Conservation (phyloP, 768 basidiomycete genomes). For the Lentinus tigrinus region DNA sequence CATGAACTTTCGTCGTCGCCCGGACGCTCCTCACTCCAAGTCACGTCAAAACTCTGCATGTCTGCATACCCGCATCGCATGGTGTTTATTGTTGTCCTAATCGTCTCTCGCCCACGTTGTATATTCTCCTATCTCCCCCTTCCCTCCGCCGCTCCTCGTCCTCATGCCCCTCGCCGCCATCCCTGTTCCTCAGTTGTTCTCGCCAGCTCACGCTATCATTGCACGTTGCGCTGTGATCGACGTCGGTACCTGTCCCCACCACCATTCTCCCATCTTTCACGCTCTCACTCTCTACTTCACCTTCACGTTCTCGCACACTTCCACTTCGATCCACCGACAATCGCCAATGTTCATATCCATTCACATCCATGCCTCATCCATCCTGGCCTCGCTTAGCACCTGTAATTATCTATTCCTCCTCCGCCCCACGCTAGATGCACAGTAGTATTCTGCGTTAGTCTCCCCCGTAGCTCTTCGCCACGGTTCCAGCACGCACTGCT, state of each 20-base stretch:
- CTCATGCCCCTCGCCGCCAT: background rate
- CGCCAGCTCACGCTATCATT: background rate
- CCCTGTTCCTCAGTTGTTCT: background rate
- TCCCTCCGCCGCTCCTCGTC: background rate
- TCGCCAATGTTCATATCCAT: constrained; percentile 1
- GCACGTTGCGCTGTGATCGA: background rate
- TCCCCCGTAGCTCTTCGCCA: too few species aligned
- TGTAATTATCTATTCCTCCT: constrained; percentile 14
- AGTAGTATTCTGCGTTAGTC: constrained; percentile 3
- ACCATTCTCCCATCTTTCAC: background rate
- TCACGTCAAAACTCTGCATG: constrained; percentile 17
- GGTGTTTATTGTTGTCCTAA: constrained; percentile 23
- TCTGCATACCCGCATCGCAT: constrained; percentile 21
- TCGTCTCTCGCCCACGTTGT: background rate
- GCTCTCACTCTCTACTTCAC: background rate
- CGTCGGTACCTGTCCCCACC: constrained; percentile 2
- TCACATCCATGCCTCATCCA: background rate
- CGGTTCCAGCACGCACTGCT: background rate
- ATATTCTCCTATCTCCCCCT: background rate
- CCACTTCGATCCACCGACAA: background rate
- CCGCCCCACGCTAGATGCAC: constrained; percentile 12
- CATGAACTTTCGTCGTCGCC: constrained; percentile 6
- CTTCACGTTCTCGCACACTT: background rate
- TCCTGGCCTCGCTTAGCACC: too few species aligned
- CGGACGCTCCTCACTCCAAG: constrained; percentile 12